Evolutionary conservation across 352 stramenopile genomes (phyloP).

Genomic region (Globisporangium paroecandrum): DNA sequence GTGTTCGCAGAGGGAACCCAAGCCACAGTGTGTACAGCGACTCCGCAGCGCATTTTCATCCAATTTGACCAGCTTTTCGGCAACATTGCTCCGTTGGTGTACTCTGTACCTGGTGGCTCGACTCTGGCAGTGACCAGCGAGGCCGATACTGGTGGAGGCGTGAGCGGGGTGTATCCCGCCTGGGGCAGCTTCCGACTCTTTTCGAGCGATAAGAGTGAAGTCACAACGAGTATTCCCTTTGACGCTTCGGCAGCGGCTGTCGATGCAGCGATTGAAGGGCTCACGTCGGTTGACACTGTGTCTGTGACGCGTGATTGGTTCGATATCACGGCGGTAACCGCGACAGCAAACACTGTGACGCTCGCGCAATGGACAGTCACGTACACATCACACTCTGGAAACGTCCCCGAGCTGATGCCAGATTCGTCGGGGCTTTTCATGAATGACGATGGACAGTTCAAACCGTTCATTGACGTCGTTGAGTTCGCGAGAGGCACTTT

Average conservation of each 20-base stretch:
- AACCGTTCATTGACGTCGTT: slow-evolving; percentile 45
- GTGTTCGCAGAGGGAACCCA: slow-evolving; percentile 39
- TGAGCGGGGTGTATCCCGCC: slow-evolving; percentile 80
- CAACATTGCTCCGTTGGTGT: slow-evolving; percentile 52
- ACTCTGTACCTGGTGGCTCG: slow-evolving; percentile 25
- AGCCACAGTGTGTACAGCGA: slow-evolving; percentile 45
- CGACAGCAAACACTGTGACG: slow-evolving; percentile 29
- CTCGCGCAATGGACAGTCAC: slow-evolving; percentile 74
- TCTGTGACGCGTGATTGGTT: slow-evolving; percentile 75
- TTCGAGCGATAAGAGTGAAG: slow-evolving; percentile 39
- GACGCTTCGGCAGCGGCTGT: slow-evolving; percentile 52
- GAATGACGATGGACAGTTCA: slow-evolving; percentile 46
- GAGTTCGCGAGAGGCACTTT: slow-evolving; percentile 51
- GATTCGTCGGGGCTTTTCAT: slow-evolving; percentile 41
- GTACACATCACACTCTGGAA: slow-evolving; percentile 51
- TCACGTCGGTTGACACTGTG: slow-evolving; percentile 80
- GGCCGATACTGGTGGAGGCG: slow-evolving; percentile 42
- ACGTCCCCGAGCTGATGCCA: slow-evolving; percentile 40
- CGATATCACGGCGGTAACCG: slow-evolving; percentile 43
- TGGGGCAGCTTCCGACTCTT: slow-evolving; percentile 84
- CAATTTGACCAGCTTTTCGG: slow-evolving; percentile 63
- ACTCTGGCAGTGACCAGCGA: slow-evolving; percentile 39
- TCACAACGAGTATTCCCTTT: slow-evolving; percentile 59
- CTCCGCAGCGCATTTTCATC: slow-evolving; percentile 64
- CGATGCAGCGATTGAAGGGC: slow-evolving; percentile 65